Evolutionary conservation across 1,284 basidiomycete species (phyloP).

Genomic region (Pisolithus thermaeus): DNA sequence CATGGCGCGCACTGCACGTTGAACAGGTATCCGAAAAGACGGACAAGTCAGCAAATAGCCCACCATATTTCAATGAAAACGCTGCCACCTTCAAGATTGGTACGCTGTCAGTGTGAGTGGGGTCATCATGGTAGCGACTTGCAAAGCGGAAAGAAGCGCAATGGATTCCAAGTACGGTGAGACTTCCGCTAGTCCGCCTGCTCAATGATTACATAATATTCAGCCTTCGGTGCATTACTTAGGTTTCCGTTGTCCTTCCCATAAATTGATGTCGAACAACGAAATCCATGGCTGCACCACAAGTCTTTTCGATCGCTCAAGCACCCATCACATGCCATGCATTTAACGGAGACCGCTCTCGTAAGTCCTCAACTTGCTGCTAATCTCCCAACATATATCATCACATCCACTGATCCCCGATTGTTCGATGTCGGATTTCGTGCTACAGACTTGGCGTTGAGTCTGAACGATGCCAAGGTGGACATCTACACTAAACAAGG

Average conservation of each 20-base stretch:
- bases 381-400: no score
- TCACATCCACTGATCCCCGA: background rate
- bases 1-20: no score
- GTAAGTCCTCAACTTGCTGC: slow-evolving; percentile 43
- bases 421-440: slow-evolving; percentile 7
- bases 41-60: no score
- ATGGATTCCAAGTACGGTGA: no score
- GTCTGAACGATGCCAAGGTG: slow-evolving; percentile 86
- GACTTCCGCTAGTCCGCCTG: no score
- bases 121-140: background rate
- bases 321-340: slow-evolving; percentile 87
- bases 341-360: slow-evolving; percentile 86
- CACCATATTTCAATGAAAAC: no score
- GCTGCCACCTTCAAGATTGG: no score
- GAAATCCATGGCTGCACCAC: slow-evolving; percentile 60
- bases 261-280: background rate
- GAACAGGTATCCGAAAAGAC: no score
- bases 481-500: slow-evolving; percentile 74
- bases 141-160: background rate
- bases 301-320: slow-evolving; percentile 76
- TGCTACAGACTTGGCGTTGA: slow-evolving; percentile 81
- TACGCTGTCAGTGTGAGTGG: no score
- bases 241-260: no score
- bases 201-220: no score
- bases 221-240: no score